Base-by-base conservation (phyloP, 441 rosid species). In the Populus trichocarpa region DNA sequence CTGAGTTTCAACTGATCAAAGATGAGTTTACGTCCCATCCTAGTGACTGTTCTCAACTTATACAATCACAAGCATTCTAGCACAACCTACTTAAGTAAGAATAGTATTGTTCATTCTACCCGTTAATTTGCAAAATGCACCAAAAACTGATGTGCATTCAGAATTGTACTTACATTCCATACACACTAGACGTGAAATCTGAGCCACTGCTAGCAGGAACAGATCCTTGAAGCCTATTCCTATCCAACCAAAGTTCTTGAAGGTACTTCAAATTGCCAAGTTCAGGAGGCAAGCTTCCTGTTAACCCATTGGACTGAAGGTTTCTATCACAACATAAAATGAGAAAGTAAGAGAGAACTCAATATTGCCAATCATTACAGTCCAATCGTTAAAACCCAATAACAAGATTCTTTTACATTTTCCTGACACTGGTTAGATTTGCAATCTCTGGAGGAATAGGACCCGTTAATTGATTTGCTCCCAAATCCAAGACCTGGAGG, bases 401-500 rank as follows among this genome's bases (percentile, higher is more conserved):
- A 33, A 30, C 20, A 64, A 26, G 11, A 30, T 33, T 18, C 59
- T 2, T 30, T 83, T 90, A 94, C 98, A 94, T 84, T 81, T 73
- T 88, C 50, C 33, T 72, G 70, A 90, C 69, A 83, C 85, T 86
- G 63, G 88, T 79, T 77, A 96, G 79, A 59, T 86, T 89, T 76
- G 96, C 96, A 11, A 96, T 80, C 86, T 96, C 98, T 8, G 90
- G 84, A 68, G 99, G 99, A 79, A 94, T 91, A 12, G 89, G 92
- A 82, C 99, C 99, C 35, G 86, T 84, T 8, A 96, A 66, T 74
- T 84, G 93, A 87, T 96, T 96, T 85, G 77, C 87, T 83, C 99
- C 99, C 90, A 96, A 91, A 88, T 96, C 98, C 91, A 94, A 88
- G 78, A 84, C 84, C 87, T 83, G 80, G 71, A 96, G 96, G 81